These are phyloP conservation scores for Boletellus sp. DNA, from an alignment of 1,284 basidiomycete genomes.

Conservation along the genomic window DNA sequence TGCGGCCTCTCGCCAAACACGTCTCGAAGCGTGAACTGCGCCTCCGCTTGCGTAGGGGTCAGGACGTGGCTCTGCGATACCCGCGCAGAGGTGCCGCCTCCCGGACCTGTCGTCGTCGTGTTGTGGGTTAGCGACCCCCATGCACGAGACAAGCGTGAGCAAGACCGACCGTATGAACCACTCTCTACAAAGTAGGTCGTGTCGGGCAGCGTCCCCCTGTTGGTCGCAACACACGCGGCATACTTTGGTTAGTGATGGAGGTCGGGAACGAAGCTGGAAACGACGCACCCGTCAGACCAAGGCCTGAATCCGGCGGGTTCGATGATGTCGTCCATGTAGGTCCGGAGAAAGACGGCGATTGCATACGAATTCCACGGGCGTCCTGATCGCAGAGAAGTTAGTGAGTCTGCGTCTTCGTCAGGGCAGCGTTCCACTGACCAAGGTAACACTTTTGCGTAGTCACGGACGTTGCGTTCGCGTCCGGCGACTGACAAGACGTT, in stretches of 20 bases:
- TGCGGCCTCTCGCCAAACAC: slow-evolving; percentile 47
- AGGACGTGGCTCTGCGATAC: slow-evolving; percentile 49
- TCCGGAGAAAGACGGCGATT: slow-evolving; percentile 50
- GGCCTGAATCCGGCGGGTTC: slow-evolving; percentile 49
- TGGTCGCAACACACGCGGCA: too few relatives aligned
- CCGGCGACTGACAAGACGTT: slow-evolving; percentile 46
- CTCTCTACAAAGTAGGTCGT: slow-evolving; percentile 63
- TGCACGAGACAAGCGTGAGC: slow-evolving; percentile 12
- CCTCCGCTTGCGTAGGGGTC: slow-evolving; percentile 36
- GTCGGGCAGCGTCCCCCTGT: slow-evolving; percentile 46
- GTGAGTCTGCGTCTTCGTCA: neutral
- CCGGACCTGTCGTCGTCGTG: slow-evolving; percentile 43
- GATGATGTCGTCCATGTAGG: slow-evolving; percentile 60
- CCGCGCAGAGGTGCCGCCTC: slow-evolving; percentile 46
- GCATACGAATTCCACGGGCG: slow-evolving; percentile 65
- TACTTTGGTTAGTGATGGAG: neutral
- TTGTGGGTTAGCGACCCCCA: neutral
- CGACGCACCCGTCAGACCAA: slow-evolving; percentile 25
- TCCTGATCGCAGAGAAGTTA: slow-evolving; percentile 33
- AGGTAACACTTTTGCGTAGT: slow-evolving; percentile 50
- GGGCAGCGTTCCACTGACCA: slow-evolving; percentile 30
- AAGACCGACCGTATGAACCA: slow-evolving; percentile 42
- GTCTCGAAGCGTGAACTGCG: slow-evolving; percentile 41
- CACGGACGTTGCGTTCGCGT: slow-evolving; percentile 49
- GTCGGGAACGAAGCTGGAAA: neutral